Base-by-base conservation (phyloP, 129 eudicot species). In the Apium graveolens region DNA sequence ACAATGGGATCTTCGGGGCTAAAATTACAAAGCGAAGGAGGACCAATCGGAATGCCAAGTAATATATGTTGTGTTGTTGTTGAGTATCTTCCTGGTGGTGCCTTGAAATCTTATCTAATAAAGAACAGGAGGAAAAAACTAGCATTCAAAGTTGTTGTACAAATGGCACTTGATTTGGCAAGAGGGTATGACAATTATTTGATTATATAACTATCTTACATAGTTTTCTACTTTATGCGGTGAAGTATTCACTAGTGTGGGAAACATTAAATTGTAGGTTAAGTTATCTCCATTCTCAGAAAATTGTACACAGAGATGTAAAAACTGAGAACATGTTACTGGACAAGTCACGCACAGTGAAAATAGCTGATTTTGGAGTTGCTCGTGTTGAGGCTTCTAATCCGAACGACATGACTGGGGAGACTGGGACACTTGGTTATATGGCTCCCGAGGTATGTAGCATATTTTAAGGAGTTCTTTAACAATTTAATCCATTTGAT, bases 361-460 rank as follows among this genome's bases (percentile, higher is more conserved):
- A 88, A 75, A 81, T 85, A 7, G 71, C 79, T 18, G 86, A 86
- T 51, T 86, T 82, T 43, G 86, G 82, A 55, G 82, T 65, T 53
- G 81, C 89, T 1, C 70, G 79, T 43, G 76, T 85, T 39, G 87
- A 86, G 73, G 79, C 87, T 74, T 68, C 81, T 26, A 84, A 85
- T 83, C 37, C 78, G 6, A 74, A 72, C 75, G 72, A 86, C 29
- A 83, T 70, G 72, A 80, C 85, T 26, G 87, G 86, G 20, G 86
- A 88, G 76, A 77, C 76, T 12, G 92, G 92, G 55, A 88, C 92
- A 65, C 83, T 78, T 4, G 92, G 89, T 5, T 88, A 86, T 79
- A 88, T 88, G 92, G 92, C 92, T 62, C 89, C 89, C 27, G 89
- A 88, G 92, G 92, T 88, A 80, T 70, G 63, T 44, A 76, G 21